phyloP scores from a whole-genome alignment of 352 stramenopile species.

The Phytophthora agathidicida region DNA sequence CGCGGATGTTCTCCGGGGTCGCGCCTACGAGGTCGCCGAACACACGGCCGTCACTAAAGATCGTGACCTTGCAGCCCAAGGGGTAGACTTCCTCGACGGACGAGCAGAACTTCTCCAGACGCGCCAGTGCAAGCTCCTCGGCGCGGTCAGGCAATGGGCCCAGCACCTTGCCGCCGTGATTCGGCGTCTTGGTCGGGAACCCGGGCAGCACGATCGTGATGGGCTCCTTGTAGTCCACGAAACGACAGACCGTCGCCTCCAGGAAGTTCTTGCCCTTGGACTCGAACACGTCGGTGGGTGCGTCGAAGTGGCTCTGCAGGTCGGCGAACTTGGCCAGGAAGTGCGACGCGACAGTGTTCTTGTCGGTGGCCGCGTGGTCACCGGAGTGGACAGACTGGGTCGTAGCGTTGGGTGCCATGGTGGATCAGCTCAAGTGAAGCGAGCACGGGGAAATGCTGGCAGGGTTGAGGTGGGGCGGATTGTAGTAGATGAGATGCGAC shows the following conservation, averaged over 20 bases:
- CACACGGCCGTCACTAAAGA: constrained; percentile 27
- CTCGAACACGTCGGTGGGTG: constrained; percentile 9
- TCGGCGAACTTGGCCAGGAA: constrained; percentile 18
- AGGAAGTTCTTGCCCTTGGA: constrained; percentile 13
- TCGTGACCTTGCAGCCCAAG: constrained; percentile 21
- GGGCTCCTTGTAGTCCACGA: constrained; percentile 12
- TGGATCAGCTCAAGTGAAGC: too few relatives aligned
- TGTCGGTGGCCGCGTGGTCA: not conserved
- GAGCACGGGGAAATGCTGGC: too few relatives aligned
- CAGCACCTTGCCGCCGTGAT: constrained; percentile 21
- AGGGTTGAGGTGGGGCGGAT: too few relatives aligned
- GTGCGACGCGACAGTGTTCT: constrained; percentile 8
- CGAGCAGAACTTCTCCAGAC: constrained; percentile 20
- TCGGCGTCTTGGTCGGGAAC: constrained; percentile 20
- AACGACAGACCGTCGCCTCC: constrained; percentile 8
- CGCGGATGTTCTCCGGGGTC: constrained; percentile 16
- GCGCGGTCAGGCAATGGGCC: constrained; percentile 19
- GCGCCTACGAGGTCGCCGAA: constrained; percentile 21
- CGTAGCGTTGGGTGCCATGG: constrained; percentile 11
- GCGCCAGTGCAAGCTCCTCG: constrained; percentile 19
- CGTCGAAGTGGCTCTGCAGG: constrained; percentile 23
- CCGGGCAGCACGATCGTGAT: constrained; percentile 6
- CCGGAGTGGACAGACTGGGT: constrained; percentile 1
- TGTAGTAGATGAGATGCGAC: too few relatives aligned
- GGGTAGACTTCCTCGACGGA: constrained; percentile 26